Percentiles rank a stretch among this genome's conserved stretches.
Conservation (phyloP, 345 rosid species). For the Ricinus communis region DNA sequence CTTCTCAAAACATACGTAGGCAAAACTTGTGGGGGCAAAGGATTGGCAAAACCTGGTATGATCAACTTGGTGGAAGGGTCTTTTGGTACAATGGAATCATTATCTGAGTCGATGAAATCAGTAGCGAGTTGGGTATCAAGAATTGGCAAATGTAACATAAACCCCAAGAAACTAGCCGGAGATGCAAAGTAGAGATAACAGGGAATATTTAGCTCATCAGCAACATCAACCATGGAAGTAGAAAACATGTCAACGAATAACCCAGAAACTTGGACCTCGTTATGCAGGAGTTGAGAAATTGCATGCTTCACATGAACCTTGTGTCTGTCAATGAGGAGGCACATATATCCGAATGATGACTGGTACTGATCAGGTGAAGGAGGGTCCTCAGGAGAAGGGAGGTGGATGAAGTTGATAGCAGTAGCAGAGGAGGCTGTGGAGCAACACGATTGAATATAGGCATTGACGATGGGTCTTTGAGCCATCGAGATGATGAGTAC, state of each 20-base stretch:
- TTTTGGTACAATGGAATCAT: conserved; percentile 18
- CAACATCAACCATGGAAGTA: conserved; percentile 41
- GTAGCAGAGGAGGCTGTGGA: neutral
- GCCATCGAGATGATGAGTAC: conserved; percentile 19
- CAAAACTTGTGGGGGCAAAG: conserved; percentile 39
- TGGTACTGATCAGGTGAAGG: conserved; percentile 27
- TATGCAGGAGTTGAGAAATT: conserved; percentile 18
- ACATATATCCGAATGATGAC: conserved; percentile 23
- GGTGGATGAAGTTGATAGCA: conserved; percentile 26
- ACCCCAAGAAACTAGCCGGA: conserved; percentile 36
- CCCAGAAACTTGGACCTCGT: conserved; percentile 28
- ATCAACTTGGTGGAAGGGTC: conserved; percentile 21
- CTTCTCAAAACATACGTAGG: conserved; percentile 34
- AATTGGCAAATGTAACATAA: conserved; percentile 39
- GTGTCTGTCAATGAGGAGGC: conserved; percentile 22
- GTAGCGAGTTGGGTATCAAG: conserved; percentile 21
- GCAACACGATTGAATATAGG: conserved; percentile 22
- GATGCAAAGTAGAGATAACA: conserved; percentile 43
- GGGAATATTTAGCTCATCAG: conserved; percentile 42
- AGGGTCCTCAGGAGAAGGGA: conserved; percentile 24
- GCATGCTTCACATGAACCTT: conserved; percentile 28
- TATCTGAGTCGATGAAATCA: conserved; percentile 25
- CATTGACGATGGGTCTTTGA: conserved; percentile 22
- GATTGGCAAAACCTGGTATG: conserved; percentile 35
- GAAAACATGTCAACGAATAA: conserved; percentile 51